A percentile compares a stretch with the other conserved stretches of the same genome.
These are phyloP conservation scores for Candida nonsorbophila DNA, from an alignment of 805 yeast species.

Conservation along the genomic window DNA sequence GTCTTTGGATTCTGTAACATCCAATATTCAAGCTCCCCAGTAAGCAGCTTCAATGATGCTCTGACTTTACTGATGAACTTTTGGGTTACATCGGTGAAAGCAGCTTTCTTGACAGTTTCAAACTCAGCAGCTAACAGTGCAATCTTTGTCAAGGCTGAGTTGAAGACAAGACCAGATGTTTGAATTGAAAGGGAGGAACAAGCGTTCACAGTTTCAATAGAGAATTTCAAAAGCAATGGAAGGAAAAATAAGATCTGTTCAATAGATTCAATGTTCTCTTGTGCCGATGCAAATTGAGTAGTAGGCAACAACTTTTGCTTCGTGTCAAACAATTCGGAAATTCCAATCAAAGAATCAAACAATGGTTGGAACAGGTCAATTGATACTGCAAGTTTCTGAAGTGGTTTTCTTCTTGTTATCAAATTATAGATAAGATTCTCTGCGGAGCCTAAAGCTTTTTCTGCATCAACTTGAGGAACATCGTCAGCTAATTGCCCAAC, in stretches of 20 bases:
- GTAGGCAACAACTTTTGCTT: slow-evolving; percentile 8
- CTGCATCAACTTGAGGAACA: slow-evolving; percentile 68
- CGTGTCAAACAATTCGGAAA: slow-evolving; percentile 9
- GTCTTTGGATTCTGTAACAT: slow-evolving; percentile 19
- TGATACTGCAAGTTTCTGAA: slow-evolving; percentile 26
- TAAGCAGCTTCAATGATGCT: slow-evolving; percentile 16
- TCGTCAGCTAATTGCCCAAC: slow-evolving; percentile 62
- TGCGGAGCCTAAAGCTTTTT: slow-evolving; percentile 67
- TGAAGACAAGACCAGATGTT: slow-evolving; percentile 10
- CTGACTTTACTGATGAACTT: slow-evolving; percentile 15
- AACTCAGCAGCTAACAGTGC: slow-evolving; percentile 8
- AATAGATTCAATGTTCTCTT: slow-evolving; percentile 12
- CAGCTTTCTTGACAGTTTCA: slow-evolving; percentile 15
- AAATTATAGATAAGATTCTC: slow-evolving; percentile 66
- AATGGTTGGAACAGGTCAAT: slow-evolving; percentile 8
- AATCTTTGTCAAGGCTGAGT: slow-evolving; percentile 11
- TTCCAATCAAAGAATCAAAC: slow-evolving; percentile 5
- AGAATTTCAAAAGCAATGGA: slow-evolving; percentile 33
- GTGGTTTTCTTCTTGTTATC: slow-evolving; percentile 47
- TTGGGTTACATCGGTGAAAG: slow-evolving; percentile 11
- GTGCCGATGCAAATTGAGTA: slow-evolving; percentile 12
- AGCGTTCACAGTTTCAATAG: slow-evolving; percentile 13
- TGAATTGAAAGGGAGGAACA: slow-evolving; percentile 6
- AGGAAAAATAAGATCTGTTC: slow-evolving; percentile 18
- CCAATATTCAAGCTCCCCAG: slow-evolving; percentile 27